These are phyloP conservation scores for Abrus precatorius DNA, from an alignment of 306 rosid genomes.

Conservation along the genomic window DNA sequence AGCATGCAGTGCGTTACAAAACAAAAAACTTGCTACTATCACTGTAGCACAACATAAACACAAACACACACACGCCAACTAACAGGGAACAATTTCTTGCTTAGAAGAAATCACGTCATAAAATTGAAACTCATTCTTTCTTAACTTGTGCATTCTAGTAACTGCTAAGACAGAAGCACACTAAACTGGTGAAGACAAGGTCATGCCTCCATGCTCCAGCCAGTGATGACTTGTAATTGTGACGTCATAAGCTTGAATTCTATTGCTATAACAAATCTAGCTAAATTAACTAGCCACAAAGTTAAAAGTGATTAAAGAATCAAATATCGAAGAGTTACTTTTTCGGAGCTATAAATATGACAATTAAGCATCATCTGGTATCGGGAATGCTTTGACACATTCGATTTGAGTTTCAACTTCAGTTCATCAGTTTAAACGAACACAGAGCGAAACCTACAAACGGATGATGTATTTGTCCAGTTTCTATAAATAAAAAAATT, in stretches of 20 bases:
- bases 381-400: background rate
- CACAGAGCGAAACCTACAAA: slow-evolving; percentile 6
- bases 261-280: slow-evolving; percentile 13
- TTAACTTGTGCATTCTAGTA: slow-evolving; percentile 5
- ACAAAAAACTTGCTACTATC: background rate
- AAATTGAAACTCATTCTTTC: slow-evolving; percentile 23
- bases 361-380: slow-evolving; percentile 26
- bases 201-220: background rate
- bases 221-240: slow-evolving; percentile 12
- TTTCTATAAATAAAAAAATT: background rate
- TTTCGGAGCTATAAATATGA: background rate
- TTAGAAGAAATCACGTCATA: slow-evolving; percentile 20
- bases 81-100: background rate
- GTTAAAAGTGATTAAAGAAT: slow-evolving; percentile 10
- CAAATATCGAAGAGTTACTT: background rate
- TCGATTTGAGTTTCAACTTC: slow-evolving; percentile 40
- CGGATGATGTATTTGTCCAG: background rate
- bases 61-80: background rate
- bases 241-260: slow-evolving; percentile 12
- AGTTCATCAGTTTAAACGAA: slow-evolving; percentile 28
- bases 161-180: slow-evolving; percentile 14
- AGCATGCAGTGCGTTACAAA: background rate
- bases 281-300: background rate
- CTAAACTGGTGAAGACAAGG: background rate
- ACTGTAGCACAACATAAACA: background rate